Evolutionary conservation across 1,139 yeast genomes (phyloP), one percentile per base, ranked within the genome.

Genomic region (Saccharomycopsis hybrid): DNA sequence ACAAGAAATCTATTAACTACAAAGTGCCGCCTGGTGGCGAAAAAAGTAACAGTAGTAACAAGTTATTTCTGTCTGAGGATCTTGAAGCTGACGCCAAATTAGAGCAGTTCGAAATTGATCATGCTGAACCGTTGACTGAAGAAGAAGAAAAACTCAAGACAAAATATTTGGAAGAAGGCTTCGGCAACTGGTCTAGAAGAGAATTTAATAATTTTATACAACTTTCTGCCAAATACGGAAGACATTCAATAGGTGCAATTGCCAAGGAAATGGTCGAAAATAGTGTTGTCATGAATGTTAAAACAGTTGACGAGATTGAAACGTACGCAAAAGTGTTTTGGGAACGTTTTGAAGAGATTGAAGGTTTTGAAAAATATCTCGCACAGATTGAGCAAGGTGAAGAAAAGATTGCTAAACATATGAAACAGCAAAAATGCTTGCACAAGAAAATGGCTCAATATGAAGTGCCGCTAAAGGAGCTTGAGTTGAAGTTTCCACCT

Each of bases 371-470:
- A 58, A 72, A 81, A 57, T 81, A 78, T 57, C 66, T 85, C 43
- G 70, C 71, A 41, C 85, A 78, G 56, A 83, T 85, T 55, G 92
- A 85, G 62, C 69, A 71, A n/a, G 95, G 92, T 18, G 95, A 85
- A 61, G 89, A 83, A 39, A 82, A 76, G 60, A 73, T 82, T 38
- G 68, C 76, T 53, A 78, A 77, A 57, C 60, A 73, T 8, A 78
- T 76, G 58, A 62, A 80, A 32, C 89, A 83, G 58, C 81, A 79
- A 60, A 89, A 82, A 62, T 75, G 85, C 8, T 67, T 85, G 49
- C 73, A 87, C 56, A 68, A 84, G 51, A 85, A 85, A 60, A 62
- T 85, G 41, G 67, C 81, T 2, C 76, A 75, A 57, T 84, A 78
- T 61, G 69, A 69, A 46, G 77, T 75, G 57, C 92, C 92, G 13